Base-by-base conservation (phyloP, 2,329 filamentous ascomycete genomes). In the Venturia oleaginea region DNA sequence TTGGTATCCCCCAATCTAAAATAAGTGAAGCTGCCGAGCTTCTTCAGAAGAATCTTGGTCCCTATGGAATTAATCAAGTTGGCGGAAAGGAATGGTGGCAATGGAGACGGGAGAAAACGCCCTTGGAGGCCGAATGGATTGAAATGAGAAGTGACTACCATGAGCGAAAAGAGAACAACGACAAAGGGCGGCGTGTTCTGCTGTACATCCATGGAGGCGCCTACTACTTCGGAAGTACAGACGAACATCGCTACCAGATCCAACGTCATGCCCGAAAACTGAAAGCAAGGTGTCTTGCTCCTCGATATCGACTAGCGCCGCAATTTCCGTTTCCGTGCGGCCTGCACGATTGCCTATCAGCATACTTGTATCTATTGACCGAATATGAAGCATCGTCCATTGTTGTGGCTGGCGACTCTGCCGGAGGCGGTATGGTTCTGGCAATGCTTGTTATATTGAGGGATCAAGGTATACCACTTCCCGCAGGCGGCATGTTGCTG, bases 171-270 rank as follows among this genome's bases (percentile, higher is more conserved):
- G 77, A 19, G 83, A 85, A 60, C 63, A 66, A 22, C 43, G 61
- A 65, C 19, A 57, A 81, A 82, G 27, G 83, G 84, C 86, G 69
- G 86, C 30, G 92, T 62, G 86, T 96, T 65, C 96, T 97, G 84
- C 79, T 99, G 30, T 97, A 97, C 76, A 81, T 97, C 27, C 94
- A 97, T 72, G 94, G 94, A 17, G 93, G 93, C 7, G 93, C 90
- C 24, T 97, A 96, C 76, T 99, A 88, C 77, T 97, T 99, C 73
- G 93, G 94, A 17, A 95, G 91, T 70, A 88, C 97, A 43, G 92
- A 97, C 72, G 92, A 96, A 75, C 94, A 97, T 78, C 87, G 94
- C n/a, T 97, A 97, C 77, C 93, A 97, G 80, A 86, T 99, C 82
- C 94, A 99, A 76, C 84, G 93, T 60, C 92, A 97, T 81, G 94